Evolutionary conservation across 2,329 filamentous ascomycete species (phyloP).

Genomic region (Colletotrichum sidae): DNA sequence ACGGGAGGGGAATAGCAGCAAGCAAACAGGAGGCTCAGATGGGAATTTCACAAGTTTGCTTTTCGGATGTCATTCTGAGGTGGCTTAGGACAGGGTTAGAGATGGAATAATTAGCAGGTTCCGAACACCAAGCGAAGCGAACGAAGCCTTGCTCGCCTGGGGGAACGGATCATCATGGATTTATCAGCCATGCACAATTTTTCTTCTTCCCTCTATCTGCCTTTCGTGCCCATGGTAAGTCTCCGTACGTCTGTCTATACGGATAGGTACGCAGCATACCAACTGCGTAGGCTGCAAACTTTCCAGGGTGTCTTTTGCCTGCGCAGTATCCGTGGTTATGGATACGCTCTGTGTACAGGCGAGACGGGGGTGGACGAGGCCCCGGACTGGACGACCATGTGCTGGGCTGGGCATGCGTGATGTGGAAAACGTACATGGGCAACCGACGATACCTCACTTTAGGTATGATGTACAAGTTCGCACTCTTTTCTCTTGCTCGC

Average conservation of each 20-base stretch:
- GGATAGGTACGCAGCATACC: too few relatives aligned
- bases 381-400: conserved; percentile 23
- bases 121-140: conserved; percentile 31
- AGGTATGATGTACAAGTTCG: neutral
- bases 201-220: neutral
- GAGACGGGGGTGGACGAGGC: conserved; percentile 27
- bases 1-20: conserved; percentile 3
- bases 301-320: conserved; percentile 6
- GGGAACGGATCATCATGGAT: conserved; percentile 20
- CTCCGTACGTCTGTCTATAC: too few relatives aligned
- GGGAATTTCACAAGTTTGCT: conserved; percentile 30
- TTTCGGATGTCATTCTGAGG: conserved; percentile 22
- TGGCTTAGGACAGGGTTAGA: conserved; percentile 19
- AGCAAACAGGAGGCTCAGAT: conserved; percentile 20
- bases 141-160: conserved; percentile 16
- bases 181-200: conserved; percentile 38
- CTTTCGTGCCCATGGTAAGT: conserved; percentile 13
- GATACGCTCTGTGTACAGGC: conserved; percentile 29
- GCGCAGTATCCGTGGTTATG: conserved; percentile 2
- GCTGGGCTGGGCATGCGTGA: conserved; percentile 29
- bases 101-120: conserved; percentile 17
- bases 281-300: neutral
- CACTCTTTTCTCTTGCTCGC: neutral
- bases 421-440: conserved; percentile 17
- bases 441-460: conserved; percentile 3